These are phyloP conservation scores for Venturia oleaginea DNA, from an alignment of 2,329 filamentous ascomycete species.

Conservation along the genomic window DNA sequence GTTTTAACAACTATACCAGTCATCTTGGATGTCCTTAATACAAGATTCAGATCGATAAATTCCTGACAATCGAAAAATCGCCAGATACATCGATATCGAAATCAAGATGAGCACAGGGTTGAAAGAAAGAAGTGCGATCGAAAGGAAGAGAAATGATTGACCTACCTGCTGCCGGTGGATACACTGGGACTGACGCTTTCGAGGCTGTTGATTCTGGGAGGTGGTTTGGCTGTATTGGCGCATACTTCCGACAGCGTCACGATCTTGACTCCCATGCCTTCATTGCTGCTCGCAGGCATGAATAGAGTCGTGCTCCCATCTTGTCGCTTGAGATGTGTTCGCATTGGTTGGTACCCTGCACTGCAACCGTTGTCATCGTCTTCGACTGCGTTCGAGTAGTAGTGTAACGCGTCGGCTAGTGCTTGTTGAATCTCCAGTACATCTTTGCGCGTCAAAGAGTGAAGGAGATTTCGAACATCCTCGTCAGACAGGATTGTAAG, in stretches of 20 bases:
- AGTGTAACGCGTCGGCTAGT: slow-evolving; percentile 51
- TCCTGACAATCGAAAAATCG: too few relatives aligned
- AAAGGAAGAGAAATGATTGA: too few relatives aligned
- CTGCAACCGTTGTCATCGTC: slow-evolving; percentile 45
- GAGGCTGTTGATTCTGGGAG: slow-evolving; percentile 19
- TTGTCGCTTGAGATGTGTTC: slow-evolving; percentile 50
- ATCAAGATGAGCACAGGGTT: too few relatives aligned
- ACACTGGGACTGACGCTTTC: slow-evolving; percentile 25
- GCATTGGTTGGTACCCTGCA: slow-evolving; percentile 51
- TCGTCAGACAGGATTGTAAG: slow-evolving; percentile 50
- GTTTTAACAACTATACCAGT: too few relatives aligned
- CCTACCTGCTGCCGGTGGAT: slow-evolving; percentile 17
- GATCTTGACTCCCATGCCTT: slow-evolving; percentile 55
- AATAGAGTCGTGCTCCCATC: slow-evolving; percentile 56
- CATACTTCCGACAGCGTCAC: slow-evolving; percentile 41
- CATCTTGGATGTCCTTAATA: too few relatives aligned
- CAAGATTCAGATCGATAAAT: too few relatives aligned
- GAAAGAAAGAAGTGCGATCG: too few relatives aligned
- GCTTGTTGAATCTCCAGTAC: slow-evolving; percentile 48
- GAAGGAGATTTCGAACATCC: slow-evolving; percentile 47
- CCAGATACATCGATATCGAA: too few relatives aligned
- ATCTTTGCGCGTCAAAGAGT: slow-evolving; percentile 47
- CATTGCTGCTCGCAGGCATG: slow-evolving; percentile 55
- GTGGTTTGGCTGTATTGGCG: slow-evolving; percentile 19
- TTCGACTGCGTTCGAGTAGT: slow-evolving; percentile 56